Percentiles rank a stretch among this genome's conserved stretches.
Evolutionary conservation across 768 basidiomycete species (phyloP).

Genomic region (Lentinula detonsa): DNA sequence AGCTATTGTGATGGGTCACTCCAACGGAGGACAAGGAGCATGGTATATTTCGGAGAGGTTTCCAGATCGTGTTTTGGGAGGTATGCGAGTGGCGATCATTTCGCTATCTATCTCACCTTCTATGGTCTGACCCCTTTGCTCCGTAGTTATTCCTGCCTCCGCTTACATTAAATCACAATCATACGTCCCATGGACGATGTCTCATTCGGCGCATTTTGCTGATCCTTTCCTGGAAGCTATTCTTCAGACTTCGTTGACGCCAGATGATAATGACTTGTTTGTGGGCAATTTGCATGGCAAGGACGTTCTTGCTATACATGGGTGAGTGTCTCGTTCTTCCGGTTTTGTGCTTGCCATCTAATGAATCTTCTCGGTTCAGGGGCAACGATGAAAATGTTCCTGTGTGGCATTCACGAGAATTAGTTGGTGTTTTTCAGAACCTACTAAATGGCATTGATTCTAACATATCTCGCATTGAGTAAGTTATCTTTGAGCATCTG

Average conservation of each 20-base stretch:
- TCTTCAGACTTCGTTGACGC: conserved; percentile 66
- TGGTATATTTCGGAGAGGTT: conserved; percentile 76
- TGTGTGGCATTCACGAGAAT: conserved; percentile 74
- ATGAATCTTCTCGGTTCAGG: conserved; percentile 24
- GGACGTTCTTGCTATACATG: conserved; percentile 73
- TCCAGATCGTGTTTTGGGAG: conserved; percentile 68
- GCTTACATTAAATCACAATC: conserved; percentile 85
- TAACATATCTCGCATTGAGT: conserved; percentile 1
- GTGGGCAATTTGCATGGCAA: conserved; percentile 68
- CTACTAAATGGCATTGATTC: not conserved
- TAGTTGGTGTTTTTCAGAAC: conserved; percentile 49
- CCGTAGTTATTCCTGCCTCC: conserved; percentile 66
- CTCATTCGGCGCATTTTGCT: conserved; percentile 67
- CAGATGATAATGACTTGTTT: conserved; percentile 87
- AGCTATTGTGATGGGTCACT: conserved; percentile 80
- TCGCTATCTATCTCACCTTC: not conserved
- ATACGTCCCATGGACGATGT: conserved; percentile 71
- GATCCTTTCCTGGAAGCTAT: conserved; percentile 72
- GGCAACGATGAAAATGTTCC: conserved; percentile 85
- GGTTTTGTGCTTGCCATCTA: not conserved
- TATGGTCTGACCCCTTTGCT: not conserved
- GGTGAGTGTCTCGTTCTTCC: conserved; percentile 33
- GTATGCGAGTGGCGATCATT: conserved; percentile 23
- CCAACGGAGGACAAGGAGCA: conserved; percentile 88
- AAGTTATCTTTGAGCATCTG: not conserved